Evolutionary conservation across 345 rosid genomes (phyloP).

Genomic region (Acer negundo): DNA sequence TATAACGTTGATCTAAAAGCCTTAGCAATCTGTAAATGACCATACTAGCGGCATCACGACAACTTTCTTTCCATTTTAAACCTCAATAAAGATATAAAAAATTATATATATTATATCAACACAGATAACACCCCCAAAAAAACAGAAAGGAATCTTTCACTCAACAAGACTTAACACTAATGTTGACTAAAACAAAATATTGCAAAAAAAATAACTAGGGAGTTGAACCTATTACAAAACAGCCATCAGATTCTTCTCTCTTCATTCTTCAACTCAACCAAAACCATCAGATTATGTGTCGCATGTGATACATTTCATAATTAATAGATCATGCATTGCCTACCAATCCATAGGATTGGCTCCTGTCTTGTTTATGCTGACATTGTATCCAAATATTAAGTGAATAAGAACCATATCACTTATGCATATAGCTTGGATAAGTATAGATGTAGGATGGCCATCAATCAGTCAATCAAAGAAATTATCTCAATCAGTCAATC

Average conservation of each 20-base stretch:
- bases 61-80: neutral
- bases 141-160: neutral
- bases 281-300: neutral
- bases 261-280: neutral
- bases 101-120: neutral
- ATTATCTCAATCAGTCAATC: conserved; percentile 9
- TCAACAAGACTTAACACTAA: neutral
- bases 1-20: conserved; percentile 88
- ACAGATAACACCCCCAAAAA: neutral
- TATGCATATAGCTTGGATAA: neutral
- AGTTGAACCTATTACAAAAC: neutral
- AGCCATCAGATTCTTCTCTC: neutral
- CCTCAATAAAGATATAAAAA: neutral
- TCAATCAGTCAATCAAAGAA: conserved; percentile 5
- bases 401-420: neutral
- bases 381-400: conserved; percentile 1
- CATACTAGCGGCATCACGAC: conserved; percentile 16
- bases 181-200: neutral
- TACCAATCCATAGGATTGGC: neutral
- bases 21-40: conserved; percentile 68
- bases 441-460: neutral
- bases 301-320: neutral
- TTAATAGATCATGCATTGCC: neutral
- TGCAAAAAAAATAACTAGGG: neutral
- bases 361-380: neutral